Evolutionary conservation across 2,329 filamentous ascomycete genomes (phyloP).

Genomic region (Colletotrichum sp.): DNA sequence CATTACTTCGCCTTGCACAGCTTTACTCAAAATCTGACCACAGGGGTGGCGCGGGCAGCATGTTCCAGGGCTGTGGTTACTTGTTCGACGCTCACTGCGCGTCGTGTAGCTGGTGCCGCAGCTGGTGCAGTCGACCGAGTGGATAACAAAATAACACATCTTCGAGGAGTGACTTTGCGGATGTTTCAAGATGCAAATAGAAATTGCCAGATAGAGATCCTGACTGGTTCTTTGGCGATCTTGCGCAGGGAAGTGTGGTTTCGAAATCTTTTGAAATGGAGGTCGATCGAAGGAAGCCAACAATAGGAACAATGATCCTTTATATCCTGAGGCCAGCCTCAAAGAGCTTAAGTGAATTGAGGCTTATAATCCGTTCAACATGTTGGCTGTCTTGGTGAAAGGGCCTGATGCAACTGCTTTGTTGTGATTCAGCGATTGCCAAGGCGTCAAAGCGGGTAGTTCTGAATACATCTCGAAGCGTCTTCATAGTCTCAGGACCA

Average conservation of each 20-base stretch:
- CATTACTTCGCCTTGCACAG: background rate
- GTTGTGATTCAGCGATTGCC: background rate
- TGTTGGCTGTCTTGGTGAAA: background rate
- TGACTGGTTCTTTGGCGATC: background rate
- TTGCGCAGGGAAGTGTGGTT: background rate
- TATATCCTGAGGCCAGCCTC: background rate
- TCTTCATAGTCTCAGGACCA: background rate
- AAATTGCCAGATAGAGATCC: rapidly evolving
- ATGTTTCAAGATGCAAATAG: background rate
- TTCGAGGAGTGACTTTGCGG: background rate
- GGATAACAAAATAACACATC: background rate
- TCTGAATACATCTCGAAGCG: background rate
- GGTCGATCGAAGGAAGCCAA: background rate
- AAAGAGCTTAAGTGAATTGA: background rate
- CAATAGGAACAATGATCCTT: background rate
- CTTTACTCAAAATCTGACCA: background rate
- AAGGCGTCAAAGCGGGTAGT: background rate
- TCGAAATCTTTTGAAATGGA: background rate
- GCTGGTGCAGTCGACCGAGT: background rate
- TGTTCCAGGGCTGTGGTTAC: background rate
- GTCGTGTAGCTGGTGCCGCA: background rate
- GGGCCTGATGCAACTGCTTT: background rate
- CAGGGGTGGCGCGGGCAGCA: background rate
- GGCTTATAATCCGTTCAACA: background rate
- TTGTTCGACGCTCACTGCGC: background rate